Evolutionary conservation across 139 green algal genomes (phyloP), one percentile per base, ranked within the genome.

Genomic region (Zygnema cylindricum): DNA sequence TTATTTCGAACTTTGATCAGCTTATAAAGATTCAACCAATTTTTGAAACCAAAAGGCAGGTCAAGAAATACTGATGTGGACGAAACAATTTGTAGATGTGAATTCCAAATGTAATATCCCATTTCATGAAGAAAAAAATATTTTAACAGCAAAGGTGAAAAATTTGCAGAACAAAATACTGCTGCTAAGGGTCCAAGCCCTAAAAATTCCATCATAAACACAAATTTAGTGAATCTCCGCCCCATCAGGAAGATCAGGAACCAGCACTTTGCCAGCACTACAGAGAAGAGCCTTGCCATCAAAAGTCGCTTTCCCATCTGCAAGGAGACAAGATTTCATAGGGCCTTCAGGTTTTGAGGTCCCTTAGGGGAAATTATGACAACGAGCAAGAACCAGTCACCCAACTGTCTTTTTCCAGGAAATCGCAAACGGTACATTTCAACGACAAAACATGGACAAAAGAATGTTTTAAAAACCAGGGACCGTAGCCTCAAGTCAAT

Each of bases 221-320:
- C 57, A 73, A 35, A 23, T 83, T 88, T n/a, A 88, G 69, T 88
- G 83, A 77, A 88, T 88, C 22, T 39, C 57, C 23, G 42, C 41
- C 16, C 83, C 83, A 33, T 88, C 83, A 30, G 73, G 33, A 0
- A 88, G 55, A 33, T 22, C 69, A 42, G 75, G 69, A 16, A 87
- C 81, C 43, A 76, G 69, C 35, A 88, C 69, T 35, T 21, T 33
- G 1, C 83, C 83, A 38, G n/a, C 36, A 39, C 42, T 57, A 35
- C 69, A 83, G 22, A 84, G 33, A 3, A 88, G 16, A 11, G 32
- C 33, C 35, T 88, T 82, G 35, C 69, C 83, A 63, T 33, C 63
- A 11, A 69, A 88, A 16, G 23, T 82, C 0, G 83, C 83, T 33
- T 30, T 23, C 25, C 83, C 83, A 40, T 69, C 83, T 86, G 78